phyloP scores from a whole-genome alignment of 208 protist species.

The Blastocrithidia nonstop region DNA sequence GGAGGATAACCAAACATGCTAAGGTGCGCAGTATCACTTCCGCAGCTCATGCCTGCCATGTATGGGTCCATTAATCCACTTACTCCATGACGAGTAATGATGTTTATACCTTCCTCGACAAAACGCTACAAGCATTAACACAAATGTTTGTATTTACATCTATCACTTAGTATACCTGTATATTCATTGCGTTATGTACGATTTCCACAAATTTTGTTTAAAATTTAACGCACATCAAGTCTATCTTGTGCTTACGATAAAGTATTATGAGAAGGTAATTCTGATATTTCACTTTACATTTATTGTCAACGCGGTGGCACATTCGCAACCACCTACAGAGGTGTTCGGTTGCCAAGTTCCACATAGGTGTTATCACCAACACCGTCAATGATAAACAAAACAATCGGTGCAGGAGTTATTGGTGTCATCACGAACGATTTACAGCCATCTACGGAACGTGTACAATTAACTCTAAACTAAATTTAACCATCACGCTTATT shows the following conservation, averaged over 20 bases:
- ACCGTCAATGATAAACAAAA: conserved; percentile 67
- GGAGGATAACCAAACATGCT: conserved; percentile 52
- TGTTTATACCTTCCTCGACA: conserved; percentile 23
- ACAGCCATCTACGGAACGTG: no score
- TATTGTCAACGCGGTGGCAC: conserved; percentile 12
- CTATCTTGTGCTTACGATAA: no score
- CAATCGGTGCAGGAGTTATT: conserved; percentile 23
- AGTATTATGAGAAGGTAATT: no score
- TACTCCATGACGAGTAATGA: conserved; percentile 27
- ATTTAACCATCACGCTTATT: no score
- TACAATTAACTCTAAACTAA: no score
- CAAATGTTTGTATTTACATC: no score
- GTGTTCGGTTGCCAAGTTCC: conserved; percentile 34
- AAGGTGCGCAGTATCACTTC: conserved; percentile 67
- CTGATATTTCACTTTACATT: no score
- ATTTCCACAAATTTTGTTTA: no score
- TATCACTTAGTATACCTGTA: conserved; percentile 1
- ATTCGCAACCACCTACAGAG: conserved; percentile 51
- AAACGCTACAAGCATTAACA: neutral
- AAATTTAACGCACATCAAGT: no score
- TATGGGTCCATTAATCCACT: conserved; percentile 59
- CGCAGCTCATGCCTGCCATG: conserved; percentile 37
- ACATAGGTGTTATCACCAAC: conserved; percentile 46
- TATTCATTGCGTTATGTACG: no score
- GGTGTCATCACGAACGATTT: no score